Evolutionary conservation across 2,329 filamentous ascomycete species (phyloP).

Genomic region (Macroventuria anomochaeta): DNA sequence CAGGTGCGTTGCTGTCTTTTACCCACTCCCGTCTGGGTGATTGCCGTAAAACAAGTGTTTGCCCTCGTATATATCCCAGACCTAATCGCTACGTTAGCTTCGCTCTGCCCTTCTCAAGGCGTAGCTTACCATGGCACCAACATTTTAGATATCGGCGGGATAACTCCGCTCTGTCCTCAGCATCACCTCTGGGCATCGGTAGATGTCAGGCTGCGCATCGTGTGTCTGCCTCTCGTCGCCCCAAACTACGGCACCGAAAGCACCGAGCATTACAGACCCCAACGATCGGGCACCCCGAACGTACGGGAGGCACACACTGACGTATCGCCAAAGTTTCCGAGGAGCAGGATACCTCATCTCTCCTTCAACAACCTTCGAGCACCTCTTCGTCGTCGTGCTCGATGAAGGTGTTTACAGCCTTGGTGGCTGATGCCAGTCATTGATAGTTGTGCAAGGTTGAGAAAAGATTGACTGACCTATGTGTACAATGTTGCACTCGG

Average conservation of each 20-base stretch:
- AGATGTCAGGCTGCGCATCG: constrained; percentile 46
- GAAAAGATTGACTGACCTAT: constrained; percentile 44
- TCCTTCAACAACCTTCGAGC: constrained; percentile 38
- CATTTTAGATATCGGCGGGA: constrained; percentile 49
- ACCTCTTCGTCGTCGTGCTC: constrained; percentile 46
- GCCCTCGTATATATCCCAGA: constrained; percentile 48
- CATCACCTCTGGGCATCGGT: constrained; percentile 50
- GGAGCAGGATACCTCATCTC: constrained; percentile 49
- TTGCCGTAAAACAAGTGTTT: constrained; percentile 38
- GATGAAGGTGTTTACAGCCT: constrained; percentile 52
- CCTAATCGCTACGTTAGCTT: background rate
- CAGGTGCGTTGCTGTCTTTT: constrained; percentile 36
- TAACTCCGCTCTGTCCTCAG: constrained; percentile 47
- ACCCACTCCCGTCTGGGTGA: constrained; percentile 28
- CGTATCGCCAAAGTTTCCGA: constrained; percentile 43
- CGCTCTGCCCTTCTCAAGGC: fast-evolving
- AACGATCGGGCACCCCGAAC: constrained; percentile 41
- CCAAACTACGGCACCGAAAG: constrained; percentile 25
- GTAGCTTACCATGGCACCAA: constrained; percentile 43
- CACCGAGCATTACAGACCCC: constrained; percentile 45
- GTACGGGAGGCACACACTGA: constrained; percentile 48
- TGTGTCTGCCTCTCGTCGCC: constrained; percentile 27
- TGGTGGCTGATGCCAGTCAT: constrained; percentile 51
- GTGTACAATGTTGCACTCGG: constrained; percentile 54
- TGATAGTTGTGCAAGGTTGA: too few relatives aligned